Evolutionary conservation across 306 rosid genomes (phyloP).

Genomic region (Sesbania bispinosa): DNA sequence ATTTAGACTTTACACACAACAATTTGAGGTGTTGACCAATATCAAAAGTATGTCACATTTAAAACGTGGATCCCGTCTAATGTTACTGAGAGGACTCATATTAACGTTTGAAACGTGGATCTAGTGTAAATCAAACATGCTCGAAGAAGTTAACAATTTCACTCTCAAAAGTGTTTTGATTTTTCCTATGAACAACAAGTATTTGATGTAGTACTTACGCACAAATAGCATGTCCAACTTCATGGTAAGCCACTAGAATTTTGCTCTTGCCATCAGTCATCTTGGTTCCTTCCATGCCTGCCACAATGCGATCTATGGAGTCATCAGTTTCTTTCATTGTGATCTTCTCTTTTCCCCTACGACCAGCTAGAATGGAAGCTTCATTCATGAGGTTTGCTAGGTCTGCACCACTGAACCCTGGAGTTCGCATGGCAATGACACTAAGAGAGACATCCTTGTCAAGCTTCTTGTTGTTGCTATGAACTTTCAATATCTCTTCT

Average conservation of each 20-base stretch:
- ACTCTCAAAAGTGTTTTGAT: too few species aligned
- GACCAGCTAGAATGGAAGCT: conserved; percentile 81
- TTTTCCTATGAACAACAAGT: not conserved
- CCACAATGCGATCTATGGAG: conserved; percentile 74
- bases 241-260: conserved; percentile 76
- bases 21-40: not conserved
- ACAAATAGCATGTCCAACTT: conserved; percentile 79
- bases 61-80: too few species aligned
- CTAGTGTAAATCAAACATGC: too few species aligned
- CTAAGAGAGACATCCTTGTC: conserved; percentile 52
- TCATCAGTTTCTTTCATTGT: conserved; percentile 59
- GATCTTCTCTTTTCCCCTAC: conserved; percentile 57
- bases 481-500: conserved; percentile 73
- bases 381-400: conserved; percentile 80
- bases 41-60: too few species aligned
- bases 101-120: too few species aligned
- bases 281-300: conserved; percentile 82
- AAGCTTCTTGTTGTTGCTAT: conserved; percentile 68
- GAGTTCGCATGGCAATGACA: conserved; percentile 66
- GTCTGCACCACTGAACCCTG: conserved; percentile 77
- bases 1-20: not conserved
- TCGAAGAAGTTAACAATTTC: too few species aligned
- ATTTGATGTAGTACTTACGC: conserved; percentile 57
- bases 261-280: conserved; percentile 80
- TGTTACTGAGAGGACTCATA: too few species aligned